phyloP scores from a whole-genome alignment of 73 alveolate species.

The Paramecium sexaurelia region DNA sequence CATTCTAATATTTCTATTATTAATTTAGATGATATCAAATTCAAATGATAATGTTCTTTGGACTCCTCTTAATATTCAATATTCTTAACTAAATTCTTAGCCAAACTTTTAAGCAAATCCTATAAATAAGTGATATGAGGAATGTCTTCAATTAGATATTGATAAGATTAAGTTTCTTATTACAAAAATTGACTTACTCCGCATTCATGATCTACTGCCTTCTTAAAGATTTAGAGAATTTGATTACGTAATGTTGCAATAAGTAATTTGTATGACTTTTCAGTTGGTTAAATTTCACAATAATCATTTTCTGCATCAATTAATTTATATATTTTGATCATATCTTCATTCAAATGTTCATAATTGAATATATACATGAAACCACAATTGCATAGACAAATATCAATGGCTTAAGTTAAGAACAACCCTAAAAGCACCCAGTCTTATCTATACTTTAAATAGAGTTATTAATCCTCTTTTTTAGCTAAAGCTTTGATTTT shows the following conservation, averaged over 20 bases:
- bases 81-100: background rate
- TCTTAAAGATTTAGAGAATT: background rate
- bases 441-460: conserved; percentile 22
- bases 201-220: conserved; percentile 31
- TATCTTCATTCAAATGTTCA: conserved; percentile 50
- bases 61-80: background rate
- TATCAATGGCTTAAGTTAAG: background rate
- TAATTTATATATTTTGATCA: background rate
- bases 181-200: conserved; percentile 21
- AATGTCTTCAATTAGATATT: conserved; percentile 40
- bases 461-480: conserved; percentile 5
- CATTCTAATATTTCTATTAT: background rate
- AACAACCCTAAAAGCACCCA: conserved; percentile 32
- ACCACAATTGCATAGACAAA: background rate
- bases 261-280: background rate
- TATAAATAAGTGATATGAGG: conserved; percentile 31
- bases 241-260: conserved; percentile 10
- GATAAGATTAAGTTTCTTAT: background rate
- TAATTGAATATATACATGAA: conserved; percentile 46
- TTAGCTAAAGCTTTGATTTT: conserved; percentile 10
- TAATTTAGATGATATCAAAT: background rate
- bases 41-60: background rate
- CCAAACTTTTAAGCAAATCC: background rate
- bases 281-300: background rate
- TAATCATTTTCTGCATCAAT: conserved; percentile 25